Evolutionary conservation across 164 flowering plant genomes (phyloP).

Genomic region (Nymphaea thermarum): DNA sequence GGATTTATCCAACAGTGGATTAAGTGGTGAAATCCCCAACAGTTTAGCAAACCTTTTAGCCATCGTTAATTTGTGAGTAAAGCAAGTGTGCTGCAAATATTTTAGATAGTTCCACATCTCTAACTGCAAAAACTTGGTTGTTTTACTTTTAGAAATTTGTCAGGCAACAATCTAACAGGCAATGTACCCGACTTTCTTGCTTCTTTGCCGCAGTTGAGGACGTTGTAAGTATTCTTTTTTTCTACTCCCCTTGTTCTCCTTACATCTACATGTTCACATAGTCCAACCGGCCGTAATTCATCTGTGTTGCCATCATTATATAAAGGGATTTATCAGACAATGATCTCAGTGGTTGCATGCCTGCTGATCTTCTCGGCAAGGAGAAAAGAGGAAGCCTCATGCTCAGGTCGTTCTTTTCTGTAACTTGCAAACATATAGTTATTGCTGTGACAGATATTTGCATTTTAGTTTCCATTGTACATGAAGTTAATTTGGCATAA

Average conservation of each 20-base stretch:
- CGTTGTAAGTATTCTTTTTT: slow-evolving; percentile 15
- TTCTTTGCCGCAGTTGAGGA: slow-evolving; percentile 9
- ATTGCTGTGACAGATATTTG: too few species aligned
- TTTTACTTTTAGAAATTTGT: slow-evolving; percentile 10
- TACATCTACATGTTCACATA: too few species aligned
- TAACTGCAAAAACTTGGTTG: neutral
- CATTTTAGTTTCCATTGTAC: too few species aligned
- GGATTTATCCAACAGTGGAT: slow-evolving; percentile 27
- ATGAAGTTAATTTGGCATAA: too few species aligned
- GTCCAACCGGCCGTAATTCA: too few species aligned
- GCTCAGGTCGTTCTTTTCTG: neutral
- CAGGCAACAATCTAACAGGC: slow-evolving; percentile 26
- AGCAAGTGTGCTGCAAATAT: neutral
- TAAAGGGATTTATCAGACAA: neutral
- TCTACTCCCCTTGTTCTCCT: too few species aligned
- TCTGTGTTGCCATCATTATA: too few species aligned
- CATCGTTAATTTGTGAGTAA: slow-evolving; percentile 26
- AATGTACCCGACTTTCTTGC: slow-evolving; percentile 21
- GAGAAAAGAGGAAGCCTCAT: neutral
- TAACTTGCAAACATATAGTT: too few species aligned
- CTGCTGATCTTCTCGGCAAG: neutral
- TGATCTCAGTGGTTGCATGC: neutral
- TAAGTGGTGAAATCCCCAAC: slow-evolving; percentile 23
- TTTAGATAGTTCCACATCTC: too few species aligned
- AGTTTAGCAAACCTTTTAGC: slow-evolving; percentile 16